Percentiles rank a stretch among this genome's conserved stretches.
These are phyloP conservation scores for Suillus sp. DNA, from an alignment of 768 basidiomycete genomes.

Conservation along the genomic window DNA sequence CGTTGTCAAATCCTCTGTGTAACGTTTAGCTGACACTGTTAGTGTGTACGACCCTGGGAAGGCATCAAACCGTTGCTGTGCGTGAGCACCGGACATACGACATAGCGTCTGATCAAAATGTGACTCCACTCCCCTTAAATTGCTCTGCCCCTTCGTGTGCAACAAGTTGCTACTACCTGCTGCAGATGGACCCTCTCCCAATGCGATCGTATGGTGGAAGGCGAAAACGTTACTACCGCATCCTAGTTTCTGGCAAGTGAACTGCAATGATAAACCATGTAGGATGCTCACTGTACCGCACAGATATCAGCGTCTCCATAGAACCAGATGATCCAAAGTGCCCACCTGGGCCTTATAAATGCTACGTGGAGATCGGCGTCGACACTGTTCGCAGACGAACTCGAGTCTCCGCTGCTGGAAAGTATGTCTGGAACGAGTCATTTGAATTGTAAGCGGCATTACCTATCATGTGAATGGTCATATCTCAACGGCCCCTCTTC, in stretches of 20 bases:
- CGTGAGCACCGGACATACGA: not conserved
- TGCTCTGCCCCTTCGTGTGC: not conserved
- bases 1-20: not conserved
- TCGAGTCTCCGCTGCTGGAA: not conserved
- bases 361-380: constrained; percentile 1
- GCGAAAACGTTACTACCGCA: not conserved
- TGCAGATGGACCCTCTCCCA: not conserved
- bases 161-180: not conserved
- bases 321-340: not conserved
- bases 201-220: constrained; percentile 3
- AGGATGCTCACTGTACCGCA: not conserved
- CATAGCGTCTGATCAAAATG: not conserved
- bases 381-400: constrained; percentile 3
- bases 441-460: constrained; percentile 5
- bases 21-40: not conserved
- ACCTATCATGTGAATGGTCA: not conserved
- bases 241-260: constrained; percentile 5
- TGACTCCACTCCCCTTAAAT: not conserved
- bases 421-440: constrained; percentile 7
- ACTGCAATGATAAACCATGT: not conserved
- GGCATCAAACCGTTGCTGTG: constrained; percentile 10
- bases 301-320: not conserved
- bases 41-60: not conserved
- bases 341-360: constrained; percentile 3
- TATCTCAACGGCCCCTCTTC: not conserved